Evolutionary conservation across 1,284 basidiomycete species (phyloP).

Genomic region (Marasmius tenuissimus): DNA sequence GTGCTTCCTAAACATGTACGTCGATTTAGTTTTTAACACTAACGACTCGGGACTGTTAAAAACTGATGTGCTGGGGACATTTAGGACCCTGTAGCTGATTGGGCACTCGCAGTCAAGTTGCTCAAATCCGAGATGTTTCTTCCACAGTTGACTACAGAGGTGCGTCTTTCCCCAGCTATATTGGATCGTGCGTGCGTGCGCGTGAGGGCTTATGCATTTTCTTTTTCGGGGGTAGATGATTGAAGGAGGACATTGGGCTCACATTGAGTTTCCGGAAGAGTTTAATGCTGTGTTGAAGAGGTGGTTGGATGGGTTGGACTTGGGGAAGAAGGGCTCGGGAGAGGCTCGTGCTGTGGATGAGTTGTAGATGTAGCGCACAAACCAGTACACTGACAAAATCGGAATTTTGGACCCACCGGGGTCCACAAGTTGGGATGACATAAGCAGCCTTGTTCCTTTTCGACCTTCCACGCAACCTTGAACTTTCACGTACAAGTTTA

Average conservation of each 20-base stretch:
- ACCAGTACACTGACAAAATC: too few species aligned
- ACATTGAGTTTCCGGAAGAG: slow-evolving; percentile 51
- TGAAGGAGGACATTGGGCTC: slow-evolving; percentile 58
- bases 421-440: too few species aligned
- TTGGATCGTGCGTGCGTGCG: too few species aligned
- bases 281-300: slow-evolving; percentile 45
- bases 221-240: slow-evolving; percentile 37
- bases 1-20: slow-evolving; percentile 54
- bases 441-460: too few species aligned
- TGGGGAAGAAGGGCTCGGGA: background rate
- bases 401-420: too few species aligned
- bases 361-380: background rate
- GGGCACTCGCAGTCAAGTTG: slow-evolving; percentile 41
- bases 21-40: slow-evolving; percentile 6
- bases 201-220: background rate
- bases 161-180: slow-evolving; percentile 32
- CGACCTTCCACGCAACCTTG: too few species aligned
- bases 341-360: background rate
- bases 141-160: slow-evolving; percentile 51
- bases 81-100: slow-evolving; percentile 68
- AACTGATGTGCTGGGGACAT: background rate
- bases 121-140: slow-evolving; percentile 46
- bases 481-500: too few species aligned
- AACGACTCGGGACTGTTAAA: background rate
- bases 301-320: slow-evolving; percentile 39